Evolutionary conservation across 2,329 filamentous ascomycete genomes (phyloP), one percentile per base, ranked within the genome.

Genomic region (Alternaria tenuissima): DNA sequence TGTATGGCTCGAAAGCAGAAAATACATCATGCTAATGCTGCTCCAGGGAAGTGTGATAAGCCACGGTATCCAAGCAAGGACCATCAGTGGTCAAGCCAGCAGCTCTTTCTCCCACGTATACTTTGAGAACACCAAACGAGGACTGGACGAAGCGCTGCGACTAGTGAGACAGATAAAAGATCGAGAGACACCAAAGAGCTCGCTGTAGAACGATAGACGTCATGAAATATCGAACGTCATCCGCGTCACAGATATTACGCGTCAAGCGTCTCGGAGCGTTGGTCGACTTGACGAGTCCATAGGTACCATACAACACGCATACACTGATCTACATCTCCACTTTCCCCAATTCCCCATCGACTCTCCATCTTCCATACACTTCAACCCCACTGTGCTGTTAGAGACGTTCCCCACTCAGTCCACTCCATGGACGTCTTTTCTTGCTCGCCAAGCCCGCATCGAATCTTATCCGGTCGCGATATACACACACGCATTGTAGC

Each of bases 101-200:
- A 76, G 72, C 59, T 73, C 76, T 38, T 77, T 77, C 56, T 74
- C 73, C 28, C 75, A 78, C 30, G 42, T 72, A 2, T 78, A 78
- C 54, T 78, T 77, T 47, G 66, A 76, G 28, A 74, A 74, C 20
- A 77, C 75, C 9, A 75, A 72, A 58, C 66, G 62, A 36, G 72
- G 74, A 16, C 47, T 77, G 2, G 67, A 77, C n/a, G 65, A 69
- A 18, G 75, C 75, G 9, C 58, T 75, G 18, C 52, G 52, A 1
- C 71, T 71, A 64, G 70, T 77, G 5, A 52, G 69, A 4, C 59
- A 64, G 38, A 63, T 76, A 61, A 73, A 76, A 34, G 69, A 65
- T 36, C 66, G 63, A n/a, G 69, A 76, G 51, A 7, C 20, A 4
- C 8, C 57, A n/a, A 70, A 53, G 48, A 76, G 72, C 49, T 71